These are phyloP conservation scores for Grosmannia clavigera DNA, from an alignment of 2,329 filamentous ascomycete genomes.

Conservation along the genomic window DNA sequence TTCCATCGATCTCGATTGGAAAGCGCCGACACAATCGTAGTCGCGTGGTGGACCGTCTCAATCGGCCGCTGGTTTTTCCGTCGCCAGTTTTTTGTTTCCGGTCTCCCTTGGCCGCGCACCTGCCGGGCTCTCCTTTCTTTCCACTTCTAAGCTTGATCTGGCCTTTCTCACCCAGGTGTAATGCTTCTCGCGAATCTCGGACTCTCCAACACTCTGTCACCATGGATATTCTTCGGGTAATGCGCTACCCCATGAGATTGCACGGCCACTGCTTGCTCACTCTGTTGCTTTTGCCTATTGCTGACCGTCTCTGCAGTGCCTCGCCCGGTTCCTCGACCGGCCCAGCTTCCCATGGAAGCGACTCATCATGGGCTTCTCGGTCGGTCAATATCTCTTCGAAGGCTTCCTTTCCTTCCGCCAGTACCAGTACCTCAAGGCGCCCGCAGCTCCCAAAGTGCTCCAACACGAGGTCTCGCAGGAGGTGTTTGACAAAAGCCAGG, in stretches of 20 bases:
- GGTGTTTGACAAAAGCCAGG: constrained; percentile 91
- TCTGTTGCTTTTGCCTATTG: neutral
- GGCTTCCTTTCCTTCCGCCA: constrained; percentile 81
- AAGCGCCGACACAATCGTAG: too few relatives aligned
- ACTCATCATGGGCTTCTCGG: constrained; percentile 85
- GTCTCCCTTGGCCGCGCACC: too few relatives aligned
- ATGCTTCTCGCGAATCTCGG: too few relatives aligned
- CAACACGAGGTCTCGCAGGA: constrained; percentile 78
- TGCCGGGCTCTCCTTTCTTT: too few relatives aligned
- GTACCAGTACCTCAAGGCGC: constrained; percentile 73
- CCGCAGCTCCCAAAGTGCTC: constrained; percentile 72
- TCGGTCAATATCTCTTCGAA: constrained; percentile 85
- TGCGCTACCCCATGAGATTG: neutral
- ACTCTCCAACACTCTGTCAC: neutral
- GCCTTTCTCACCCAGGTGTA: too few relatives aligned
- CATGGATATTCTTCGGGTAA: constrained; percentile 1
- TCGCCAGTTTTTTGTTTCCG: too few relatives aligned
- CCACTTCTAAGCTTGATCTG: too few relatives aligned
- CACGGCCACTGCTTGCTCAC: neutral
- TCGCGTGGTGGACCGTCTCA: too few relatives aligned
- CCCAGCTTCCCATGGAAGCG: constrained; percentile 96
- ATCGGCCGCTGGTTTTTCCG: too few relatives aligned
- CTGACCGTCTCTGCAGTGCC: constrained; percentile 34
- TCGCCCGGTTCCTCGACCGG: constrained; percentile 78
- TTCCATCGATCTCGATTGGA: too few relatives aligned